phyloP scores from a whole-genome alignment of 2,329 filamentous ascomycete genomes.

The Tolypocladium ovalisporum region DNA sequence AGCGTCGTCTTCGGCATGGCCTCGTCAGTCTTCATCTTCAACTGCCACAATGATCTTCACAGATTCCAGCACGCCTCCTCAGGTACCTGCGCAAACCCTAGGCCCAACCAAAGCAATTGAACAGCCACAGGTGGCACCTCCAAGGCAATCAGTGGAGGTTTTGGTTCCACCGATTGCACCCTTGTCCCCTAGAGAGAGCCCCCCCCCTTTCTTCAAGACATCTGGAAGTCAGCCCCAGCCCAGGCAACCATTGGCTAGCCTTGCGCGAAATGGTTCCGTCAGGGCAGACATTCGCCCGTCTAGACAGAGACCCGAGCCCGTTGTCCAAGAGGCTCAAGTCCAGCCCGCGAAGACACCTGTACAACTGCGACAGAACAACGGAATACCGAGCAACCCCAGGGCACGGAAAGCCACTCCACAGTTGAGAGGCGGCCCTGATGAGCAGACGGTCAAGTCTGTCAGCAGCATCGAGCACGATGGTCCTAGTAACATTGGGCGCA shows the following conservation, averaged over 20 bases:
- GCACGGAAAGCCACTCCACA: constrained; percentile 17
- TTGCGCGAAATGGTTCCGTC: constrained; percentile 20
- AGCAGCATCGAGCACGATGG: constrained; percentile 46
- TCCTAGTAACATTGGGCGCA: constrained; percentile 34
- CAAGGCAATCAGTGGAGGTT: constrained; percentile 3
- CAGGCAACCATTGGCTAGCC: constrained; percentile 8
- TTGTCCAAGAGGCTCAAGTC: constrained; percentile 6
- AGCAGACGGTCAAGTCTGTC: constrained; percentile 43
- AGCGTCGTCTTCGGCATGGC: background rate
- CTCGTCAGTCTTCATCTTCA: background rate
- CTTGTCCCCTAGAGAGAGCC: background rate
- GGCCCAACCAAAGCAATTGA: background rate
- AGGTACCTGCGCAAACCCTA: background rate
- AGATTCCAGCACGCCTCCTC: background rate
- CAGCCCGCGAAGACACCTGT: constrained; percentile 22
- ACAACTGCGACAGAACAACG: constrained; percentile 32
- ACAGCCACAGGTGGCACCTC: background rate
- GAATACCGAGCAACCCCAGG: constrained; percentile 37
- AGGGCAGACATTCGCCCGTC: constrained; percentile 20
- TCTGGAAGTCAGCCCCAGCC: background rate
- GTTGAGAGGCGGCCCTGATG: constrained; percentile 15
- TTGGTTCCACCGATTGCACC: constrained; percentile 6
- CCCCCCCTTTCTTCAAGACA: background rate
- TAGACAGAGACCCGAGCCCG: constrained; percentile 11
- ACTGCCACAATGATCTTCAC: background rate